Base-by-base conservation (phyloP, 2,329 filamentous ascomycete species). In the Ceratocystis papillata region DNA sequence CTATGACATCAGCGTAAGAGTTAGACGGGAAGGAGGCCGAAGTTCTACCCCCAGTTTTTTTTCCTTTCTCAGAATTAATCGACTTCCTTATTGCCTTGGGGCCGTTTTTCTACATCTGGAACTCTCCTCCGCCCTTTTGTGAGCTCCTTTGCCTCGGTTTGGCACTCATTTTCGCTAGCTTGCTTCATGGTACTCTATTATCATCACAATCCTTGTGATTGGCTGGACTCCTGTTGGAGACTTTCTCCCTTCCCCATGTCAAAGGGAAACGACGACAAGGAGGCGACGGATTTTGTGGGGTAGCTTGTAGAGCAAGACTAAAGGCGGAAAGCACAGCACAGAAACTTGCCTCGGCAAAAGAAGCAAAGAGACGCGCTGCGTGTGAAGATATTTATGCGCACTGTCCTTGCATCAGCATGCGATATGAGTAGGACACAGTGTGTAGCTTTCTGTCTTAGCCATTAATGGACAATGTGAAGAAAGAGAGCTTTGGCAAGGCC, bases 311-410 rank as follows among this genome's bases (percentile, higher is more conserved):
- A 30, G 22, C 50, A 57, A 15, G 10, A 17, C 53, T 57, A 57
- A 57, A 57, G 33, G 33, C 53, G 17, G 53, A 28, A 17, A 28
- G 53, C n/a, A 25, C 25, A 15, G 7, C 8, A 20, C n/a, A 20
- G 17, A 10, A 7, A 57, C 53, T 57, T 57, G 53, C 53, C 53
- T 57, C 53, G 53, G 53, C 53, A 57, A 17, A 25, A 25, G n/a
- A 3, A 15, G 37, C 37, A 12, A 53, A 10, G 48, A 25, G 48
- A 25, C 53, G 53, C 22, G 53, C 22, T 17, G 12, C 25, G 53
- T 57, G 53, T 28, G 53, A 30, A 2, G 17, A 15, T 15, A 1
- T 12, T 1, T 3, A 6, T 15, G 22, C 53, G 28, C 53, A 57
- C 53, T 57, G 53, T 57, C 25, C 22, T 33, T 30, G 53, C 12